Evolutionary conservation across 2,329 filamentous ascomycete species (phyloP), one percentile per base, ranked within the genome.

Genomic region (Penicillium corylophilum): DNA sequence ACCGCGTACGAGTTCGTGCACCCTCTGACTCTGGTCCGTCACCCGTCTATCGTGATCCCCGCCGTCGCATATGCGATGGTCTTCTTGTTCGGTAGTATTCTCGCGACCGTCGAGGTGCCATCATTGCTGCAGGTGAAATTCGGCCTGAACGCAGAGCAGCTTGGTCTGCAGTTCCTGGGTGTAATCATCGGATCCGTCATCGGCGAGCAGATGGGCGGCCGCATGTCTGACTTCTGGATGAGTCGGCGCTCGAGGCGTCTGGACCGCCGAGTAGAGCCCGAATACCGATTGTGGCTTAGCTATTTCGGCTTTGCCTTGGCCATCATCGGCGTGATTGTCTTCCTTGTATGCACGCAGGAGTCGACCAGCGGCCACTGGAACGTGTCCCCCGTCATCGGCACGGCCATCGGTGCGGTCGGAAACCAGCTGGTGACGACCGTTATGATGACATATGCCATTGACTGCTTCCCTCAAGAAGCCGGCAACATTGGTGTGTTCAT

Each of bases 361-460:
- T 75, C 79, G 2, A 56, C 68, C 0, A 57, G 71, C 0, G 66
- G 71, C 1, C 67, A 74, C 15, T 86, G 80, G 79, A 80, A 80
- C 20, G 75, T 84, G 16, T 79, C 78, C 0, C 83, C 83, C 0
- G 71, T 84, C 15, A 64, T 85, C 10, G 83, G 83, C 8, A 77
- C 75, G 9, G 82, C 74, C 4, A 77, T 82, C 51, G 74, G 73
- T 0, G 77, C 77, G 0, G 78, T 74, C 4, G 83, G 83, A 1
- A 85, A 84, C 56, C 83, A 86, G 65, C 77, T 86, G 26, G 76
- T 86, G 22, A 85, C 83, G 2, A 86, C 83, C 0, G 79, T 85
- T 1, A 66, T 84, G 51, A 79, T 84, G 48, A 86, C 83, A 0
- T 86, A 70, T 62, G 78, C 82, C 0, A 77, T 86, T 3, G 83